phyloP scores from a whole-genome alignment of 163 green algal genomes.

The Coccomyxa subellipsoidea region DNA sequence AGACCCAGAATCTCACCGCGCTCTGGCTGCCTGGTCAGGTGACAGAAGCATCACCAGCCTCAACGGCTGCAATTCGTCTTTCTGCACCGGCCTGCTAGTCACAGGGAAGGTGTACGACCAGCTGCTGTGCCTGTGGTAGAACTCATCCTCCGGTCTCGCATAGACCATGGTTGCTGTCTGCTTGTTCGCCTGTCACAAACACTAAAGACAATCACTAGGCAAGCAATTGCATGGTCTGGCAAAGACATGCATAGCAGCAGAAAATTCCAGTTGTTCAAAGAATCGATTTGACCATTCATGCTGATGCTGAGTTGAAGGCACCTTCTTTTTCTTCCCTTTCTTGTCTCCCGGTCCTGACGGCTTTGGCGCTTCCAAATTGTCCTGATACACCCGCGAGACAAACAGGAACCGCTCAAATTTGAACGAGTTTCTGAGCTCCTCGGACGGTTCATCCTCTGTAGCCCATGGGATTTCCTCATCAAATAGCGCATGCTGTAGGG shows the following conservation, averaged over 20 bases:
- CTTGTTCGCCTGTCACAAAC: neutral
- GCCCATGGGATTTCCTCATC: constrained; percentile 58
- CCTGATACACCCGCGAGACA: constrained; percentile 64
- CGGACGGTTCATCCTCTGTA: constrained; percentile 55
- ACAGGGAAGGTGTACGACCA: constrained; percentile 71
- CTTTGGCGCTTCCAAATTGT: constrained; percentile 29
- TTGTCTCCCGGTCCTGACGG: constrained; percentile 12
- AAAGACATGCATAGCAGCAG: neutral
- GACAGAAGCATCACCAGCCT: constrained; percentile 64
- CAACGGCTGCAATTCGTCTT: constrained; percentile 65
- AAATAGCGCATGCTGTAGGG: constrained; percentile 79
- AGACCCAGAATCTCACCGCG: constrained; percentile 22
- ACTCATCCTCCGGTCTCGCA: constrained; percentile 82
- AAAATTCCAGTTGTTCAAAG: neutral
- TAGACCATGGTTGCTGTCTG: constrained; percentile 55
- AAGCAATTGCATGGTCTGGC: neutral
- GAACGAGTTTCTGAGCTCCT: constrained; percentile 53
- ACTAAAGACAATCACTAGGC: too few species aligned
- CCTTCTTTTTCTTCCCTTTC: constrained; percentile 31
- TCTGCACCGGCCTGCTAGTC: constrained; percentile 37
- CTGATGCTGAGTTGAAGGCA: too few species aligned
- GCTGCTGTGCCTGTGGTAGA: constrained; percentile 62
- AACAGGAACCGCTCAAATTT: constrained; percentile 71
- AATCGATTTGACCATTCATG: neutral
- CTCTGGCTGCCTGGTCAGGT: constrained; percentile 37